Evolutionary conservation across 768 basidiomycete species (phyloP).

Genomic region (Pisolithus orientalis): DNA sequence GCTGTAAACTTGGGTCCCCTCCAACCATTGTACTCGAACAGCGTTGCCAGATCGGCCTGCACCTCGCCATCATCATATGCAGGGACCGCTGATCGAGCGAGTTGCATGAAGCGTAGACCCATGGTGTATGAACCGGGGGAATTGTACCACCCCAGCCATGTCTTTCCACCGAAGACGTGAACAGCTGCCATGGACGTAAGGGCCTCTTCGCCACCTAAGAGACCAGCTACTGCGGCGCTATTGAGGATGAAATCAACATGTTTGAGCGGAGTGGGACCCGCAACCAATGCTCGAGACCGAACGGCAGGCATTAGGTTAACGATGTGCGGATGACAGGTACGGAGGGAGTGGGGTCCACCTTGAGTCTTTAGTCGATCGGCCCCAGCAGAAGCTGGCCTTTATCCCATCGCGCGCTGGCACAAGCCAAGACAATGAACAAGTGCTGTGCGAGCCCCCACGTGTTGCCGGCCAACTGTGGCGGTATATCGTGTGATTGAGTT

Average conservation of each 20-base stretch:
- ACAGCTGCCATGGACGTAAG: conserved; percentile 33
- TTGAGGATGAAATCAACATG: conserved; percentile 16
- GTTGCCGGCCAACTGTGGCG: too few species aligned
- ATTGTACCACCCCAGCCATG: conserved; percentile 32
- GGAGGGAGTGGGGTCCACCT: too few species aligned
- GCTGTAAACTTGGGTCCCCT: conserved; percentile 23
- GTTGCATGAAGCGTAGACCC: conserved; percentile 26
- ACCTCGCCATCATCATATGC: background rate
- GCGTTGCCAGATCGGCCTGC: conserved; percentile 10
- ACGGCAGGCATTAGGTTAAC: too few species aligned
- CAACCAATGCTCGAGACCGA: background rate
- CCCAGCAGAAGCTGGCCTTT: too few species aligned
- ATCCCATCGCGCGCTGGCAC: too few species aligned
- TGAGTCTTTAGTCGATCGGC: too few species aligned
- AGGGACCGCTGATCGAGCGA: conserved; percentile 14
- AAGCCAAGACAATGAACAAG: too few species aligned
- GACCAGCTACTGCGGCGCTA: conserved; percentile 27
- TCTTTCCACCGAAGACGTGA: conserved; percentile 26
- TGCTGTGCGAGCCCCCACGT: too few species aligned
- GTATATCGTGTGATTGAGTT: too few species aligned
- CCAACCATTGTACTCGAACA: conserved; percentile 22
- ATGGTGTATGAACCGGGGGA: conserved; percentile 31
- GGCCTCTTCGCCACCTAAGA: conserved; percentile 34
- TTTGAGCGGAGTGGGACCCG: conserved; percentile 3
- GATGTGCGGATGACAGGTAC: too few species aligned